Evolutionary conservation across 2,329 filamentous ascomycete genomes (phyloP).

Genomic region (Microdochium bolleyi): DNA sequence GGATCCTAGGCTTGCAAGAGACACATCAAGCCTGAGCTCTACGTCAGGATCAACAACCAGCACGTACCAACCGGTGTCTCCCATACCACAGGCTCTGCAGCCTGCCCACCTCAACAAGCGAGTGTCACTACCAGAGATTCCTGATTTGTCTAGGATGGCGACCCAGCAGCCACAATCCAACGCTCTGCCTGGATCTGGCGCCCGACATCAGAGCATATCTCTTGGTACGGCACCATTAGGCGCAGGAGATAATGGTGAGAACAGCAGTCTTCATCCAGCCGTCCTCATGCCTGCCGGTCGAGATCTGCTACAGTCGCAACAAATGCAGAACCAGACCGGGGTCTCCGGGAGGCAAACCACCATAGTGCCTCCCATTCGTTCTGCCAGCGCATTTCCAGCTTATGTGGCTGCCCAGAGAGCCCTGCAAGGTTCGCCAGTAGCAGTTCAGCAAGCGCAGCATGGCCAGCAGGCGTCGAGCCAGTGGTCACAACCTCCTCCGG

Average conservation of each 20-base stretch:
- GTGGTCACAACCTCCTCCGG: not conserved
- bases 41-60: not conserved
- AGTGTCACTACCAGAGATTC: slow-evolving; percentile 1
- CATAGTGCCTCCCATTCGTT: not conserved
- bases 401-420: not conserved
- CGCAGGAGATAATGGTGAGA: not conserved
- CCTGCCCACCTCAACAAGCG: not conserved
- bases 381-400: not conserved
- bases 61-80: not conserved
- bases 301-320: not conserved
- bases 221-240: not conserved
- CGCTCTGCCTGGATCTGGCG: slow-evolving; percentile 8
- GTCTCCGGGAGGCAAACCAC: not conserved
- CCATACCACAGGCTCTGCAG: not conserved
- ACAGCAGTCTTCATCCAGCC: not conserved
- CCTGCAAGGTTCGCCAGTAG: not conserved
- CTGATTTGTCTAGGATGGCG: not conserved
- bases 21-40: not conserved
- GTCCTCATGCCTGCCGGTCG: not conserved
- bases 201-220: slow-evolving; percentile 12
- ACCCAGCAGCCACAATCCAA: slow-evolving; percentile 1
- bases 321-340: not conserved
- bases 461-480: not conserved
- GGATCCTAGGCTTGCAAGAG: not conserved
- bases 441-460: not conserved